phyloP scores from a whole-genome alignment of 1,139 yeast genomes.

The Spathaspora sp. region DNA sequence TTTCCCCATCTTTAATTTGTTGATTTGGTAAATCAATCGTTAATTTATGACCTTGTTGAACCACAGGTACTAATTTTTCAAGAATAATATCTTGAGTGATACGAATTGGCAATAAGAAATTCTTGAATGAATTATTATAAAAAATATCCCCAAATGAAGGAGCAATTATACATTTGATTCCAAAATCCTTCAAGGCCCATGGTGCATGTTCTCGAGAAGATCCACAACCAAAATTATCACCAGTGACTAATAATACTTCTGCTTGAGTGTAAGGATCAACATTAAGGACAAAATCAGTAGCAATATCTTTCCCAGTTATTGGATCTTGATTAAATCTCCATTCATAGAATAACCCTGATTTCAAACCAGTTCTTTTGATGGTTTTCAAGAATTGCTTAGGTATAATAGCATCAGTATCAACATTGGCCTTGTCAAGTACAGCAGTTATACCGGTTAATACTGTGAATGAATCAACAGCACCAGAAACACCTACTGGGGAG shows the following conservation, averaged over 20 bases:
- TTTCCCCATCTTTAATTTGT: constrained; percentile 64
- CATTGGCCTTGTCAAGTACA: constrained; percentile 90
- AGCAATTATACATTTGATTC: constrained; percentile 92
- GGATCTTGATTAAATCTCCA: constrained; percentile 71
- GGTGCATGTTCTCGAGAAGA: constrained; percentile 99
- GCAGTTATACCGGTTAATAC: constrained; percentile 86
- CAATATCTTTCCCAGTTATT: constrained; percentile 67
- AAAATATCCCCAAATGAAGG: constrained; percentile 98
- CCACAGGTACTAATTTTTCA: constrained; percentile 74
- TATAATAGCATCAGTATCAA: constrained; percentile 97
- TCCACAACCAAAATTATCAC: constrained; percentile 98
- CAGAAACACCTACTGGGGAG: constrained; percentile 25
- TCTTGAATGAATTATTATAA: constrained; percentile 94
- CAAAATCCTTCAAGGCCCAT: constrained; percentile 98
- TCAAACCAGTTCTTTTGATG: constrained; percentile 93
- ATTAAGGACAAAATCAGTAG: constrained; percentile 87
- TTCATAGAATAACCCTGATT: constrained; percentile 86
- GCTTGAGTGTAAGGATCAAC: constrained; percentile 79
- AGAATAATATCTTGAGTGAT: constrained; percentile 71
- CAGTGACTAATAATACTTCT: constrained; percentile 84
- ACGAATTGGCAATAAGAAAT: constrained; percentile 90
- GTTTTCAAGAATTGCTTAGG: constrained; percentile 98
- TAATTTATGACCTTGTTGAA: constrained; percentile 67
- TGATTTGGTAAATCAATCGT: constrained; percentile 86
- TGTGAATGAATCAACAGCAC: constrained; percentile 73